Evolutionary conservation across 2,329 filamentous ascomycete species (phyloP).

Genomic region (Akanthomyces dipterigenus): DNA sequence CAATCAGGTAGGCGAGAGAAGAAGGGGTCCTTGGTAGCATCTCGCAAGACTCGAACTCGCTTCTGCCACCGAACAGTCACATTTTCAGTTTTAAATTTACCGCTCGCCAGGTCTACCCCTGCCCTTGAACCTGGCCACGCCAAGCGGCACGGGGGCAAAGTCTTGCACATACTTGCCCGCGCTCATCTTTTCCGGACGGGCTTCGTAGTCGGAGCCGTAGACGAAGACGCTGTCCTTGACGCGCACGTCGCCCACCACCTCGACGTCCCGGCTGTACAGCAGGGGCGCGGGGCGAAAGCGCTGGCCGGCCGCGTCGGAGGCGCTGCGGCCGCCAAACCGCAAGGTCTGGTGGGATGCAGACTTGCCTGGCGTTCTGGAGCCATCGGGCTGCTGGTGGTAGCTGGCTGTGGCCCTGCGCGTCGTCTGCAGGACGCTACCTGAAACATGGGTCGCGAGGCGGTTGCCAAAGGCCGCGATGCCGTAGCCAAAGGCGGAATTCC

Average conservation of each 20-base stretch:
- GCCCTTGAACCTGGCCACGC: neutral
- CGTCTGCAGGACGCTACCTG: constrained; percentile 35
- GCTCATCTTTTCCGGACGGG: neutral
- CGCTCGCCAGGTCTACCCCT: neutral
- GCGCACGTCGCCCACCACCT: neutral
- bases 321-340: constrained; percentile 37
- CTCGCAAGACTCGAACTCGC: too few relatives aligned
- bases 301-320: constrained; percentile 13
- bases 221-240: neutral
- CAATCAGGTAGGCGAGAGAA: too few relatives aligned
- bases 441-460: constrained; percentile 19
- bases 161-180: neutral
- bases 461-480: constrained; percentile 51
- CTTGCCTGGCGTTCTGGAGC: constrained; percentile 41
- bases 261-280: constrained; percentile 53
- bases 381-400: constrained; percentile 43
- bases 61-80: neutral
- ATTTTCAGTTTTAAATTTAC: neutral
- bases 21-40: too few relatives aligned
- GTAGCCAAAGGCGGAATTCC: constrained; percentile 44
- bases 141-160: neutral
- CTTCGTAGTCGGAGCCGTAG: neutral
- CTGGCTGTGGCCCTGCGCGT: constrained; percentile 50
- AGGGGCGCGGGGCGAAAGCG: constrained; percentile 24
- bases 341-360: constrained; percentile 53